Base-by-base conservation (phyloP, 257 asterid species). In the Datura wrightii region DNA sequence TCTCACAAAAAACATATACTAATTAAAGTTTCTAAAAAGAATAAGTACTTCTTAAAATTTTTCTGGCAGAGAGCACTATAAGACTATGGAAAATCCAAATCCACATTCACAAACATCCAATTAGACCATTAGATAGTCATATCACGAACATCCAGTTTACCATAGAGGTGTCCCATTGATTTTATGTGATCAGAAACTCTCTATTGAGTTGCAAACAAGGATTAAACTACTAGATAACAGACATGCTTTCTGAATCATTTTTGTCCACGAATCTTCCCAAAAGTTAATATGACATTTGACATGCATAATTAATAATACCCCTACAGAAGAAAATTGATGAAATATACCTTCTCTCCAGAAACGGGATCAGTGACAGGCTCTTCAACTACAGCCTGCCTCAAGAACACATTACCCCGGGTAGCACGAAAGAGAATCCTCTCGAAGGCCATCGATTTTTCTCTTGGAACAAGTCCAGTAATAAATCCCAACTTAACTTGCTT, bases 401-500 rank as follows among this genome's bases (percentile, higher is more conserved):
- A 89, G 83, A 89, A 92, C 90, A 95, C 97, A 81, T 97, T 97
- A 86, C 99, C 99, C 97, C 99, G 92, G 86, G 99, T 95, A 82
- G 98, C 98, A 80, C 99, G 96, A 91, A 97, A 97, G 88, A 97
- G 88, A 86, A 97, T 97, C 92, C 99, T 94, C 92, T 97, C 99
- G 48, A 97, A 97, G 65, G 98, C 96, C 95, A 97, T 89, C 66
- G 96, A 92, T 88, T 95, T 97, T 24, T 83, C 98, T 90, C 98
- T 91, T 37, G 99, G 94, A 88, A 97, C 97, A 89, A 97, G 99
- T 88, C 99, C 99, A 74, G 97, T 87, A 44, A 92, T 80, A 87
- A 85, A 93, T 85, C 99, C 99, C 88, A 97, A 88, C 91, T 92
- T 95, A 85, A 97, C 97, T 93, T 97, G 99, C 93, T 97, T 97